Base-by-base conservation (phyloP, 192 early-diverging fungal species). In the Coemansia pectinata region DNA sequence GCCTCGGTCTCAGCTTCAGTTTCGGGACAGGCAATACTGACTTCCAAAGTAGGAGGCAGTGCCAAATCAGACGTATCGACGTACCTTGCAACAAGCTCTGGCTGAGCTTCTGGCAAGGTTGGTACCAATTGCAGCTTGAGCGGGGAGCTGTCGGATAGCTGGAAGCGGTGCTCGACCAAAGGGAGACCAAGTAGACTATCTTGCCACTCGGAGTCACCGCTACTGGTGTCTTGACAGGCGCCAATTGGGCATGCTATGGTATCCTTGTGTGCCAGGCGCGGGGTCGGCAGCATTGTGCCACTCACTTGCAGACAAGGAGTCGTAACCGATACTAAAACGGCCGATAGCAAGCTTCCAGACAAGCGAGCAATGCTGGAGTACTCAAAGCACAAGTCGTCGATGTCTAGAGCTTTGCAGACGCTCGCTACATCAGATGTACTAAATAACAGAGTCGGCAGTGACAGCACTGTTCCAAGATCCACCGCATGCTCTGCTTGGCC, bases 121-220 rank as follows among this genome's bases (percentile, higher is more conserved):
- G 57, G 31, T 9, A 59, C 17, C 34, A 59, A 59, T 19, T 33
- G 34, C 57, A 59, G 11, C 17, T n/a, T 36, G 34, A 59, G 57
- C 7, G 57, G 57, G 17, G 57, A 19, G 15, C 57, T 17, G 15
- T 31, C 34, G 5, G 57, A 15, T 2, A 59, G 31, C 33, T 36
- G 57, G 34, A 59, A 59, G 57, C 31, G 57, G 57, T 36, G 57
- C 27, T 59, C 57, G 15, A n/a, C 33, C 31, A 36, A 19, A 59
- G 29, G 57, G 15, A 31, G 19, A 15, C 57, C 29, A 33, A 31
- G 53, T 29, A 29, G 17, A 15, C 17, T 8, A 36, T 1, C n/a
- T 17, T 33, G 57, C n/a, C 27, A 8, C 17, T 19, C 15, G 12
- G 33, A 17, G 57, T 59, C n/a, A 6, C 15, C 57, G 15, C n/a